These are phyloP conservation scores for Capsicum chinense DNA, from an alignment of 257 asterid species.

Conservation along the genomic window DNA sequence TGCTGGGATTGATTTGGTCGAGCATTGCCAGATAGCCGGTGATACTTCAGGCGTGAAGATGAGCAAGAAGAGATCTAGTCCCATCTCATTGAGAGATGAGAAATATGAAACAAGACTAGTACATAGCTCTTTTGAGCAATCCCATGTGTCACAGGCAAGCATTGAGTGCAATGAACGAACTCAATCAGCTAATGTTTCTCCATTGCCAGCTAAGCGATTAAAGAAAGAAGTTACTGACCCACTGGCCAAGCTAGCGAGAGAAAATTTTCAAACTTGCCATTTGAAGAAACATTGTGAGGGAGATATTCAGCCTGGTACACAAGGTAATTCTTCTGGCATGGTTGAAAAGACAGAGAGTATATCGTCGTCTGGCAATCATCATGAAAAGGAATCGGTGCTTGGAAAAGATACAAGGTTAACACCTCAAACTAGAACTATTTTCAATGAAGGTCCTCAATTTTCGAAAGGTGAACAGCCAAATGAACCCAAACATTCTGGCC, in stretches of 20 bases:
- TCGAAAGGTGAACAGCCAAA: slow-evolving; percentile 26
- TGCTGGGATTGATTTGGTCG: slow-evolving; percentile 10
- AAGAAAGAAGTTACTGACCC: slow-evolving; percentile 16
- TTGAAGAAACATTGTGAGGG: slow-evolving; percentile 13
- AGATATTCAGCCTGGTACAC: slow-evolving; percentile 23
- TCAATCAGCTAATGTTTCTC: slow-evolving; percentile 25
- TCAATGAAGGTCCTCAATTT: slow-evolving; percentile 18
- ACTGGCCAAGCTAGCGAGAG: not conserved
- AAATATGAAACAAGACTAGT: slow-evolving; percentile 31
- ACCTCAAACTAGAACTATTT: slow-evolving; percentile 9
- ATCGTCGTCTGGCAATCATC: not conserved
- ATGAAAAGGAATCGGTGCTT: slow-evolving; percentile 8
- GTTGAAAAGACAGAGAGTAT: not conserved
- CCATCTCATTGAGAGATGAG: slow-evolving; percentile 23
- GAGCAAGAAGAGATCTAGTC: slow-evolving; percentile 32
- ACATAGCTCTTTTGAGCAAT: slow-evolving; percentile 23
- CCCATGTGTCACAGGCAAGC: slow-evolving; percentile 29
- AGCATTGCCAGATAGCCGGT: not conserved
- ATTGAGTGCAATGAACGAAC: slow-evolving; percentile 16
- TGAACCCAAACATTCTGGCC: slow-evolving; percentile 25
- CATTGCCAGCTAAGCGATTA: slow-evolving; percentile 9
- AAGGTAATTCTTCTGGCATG: slow-evolving; percentile 26
- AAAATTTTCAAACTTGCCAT: not conserved
- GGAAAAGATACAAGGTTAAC: not conserved
- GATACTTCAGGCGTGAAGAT: slow-evolving; percentile 20